These are phyloP conservation scores for Pigoraptor vietnamica DNA, from an alignment of 78 protist species.

Conservation along the genomic window DNA sequence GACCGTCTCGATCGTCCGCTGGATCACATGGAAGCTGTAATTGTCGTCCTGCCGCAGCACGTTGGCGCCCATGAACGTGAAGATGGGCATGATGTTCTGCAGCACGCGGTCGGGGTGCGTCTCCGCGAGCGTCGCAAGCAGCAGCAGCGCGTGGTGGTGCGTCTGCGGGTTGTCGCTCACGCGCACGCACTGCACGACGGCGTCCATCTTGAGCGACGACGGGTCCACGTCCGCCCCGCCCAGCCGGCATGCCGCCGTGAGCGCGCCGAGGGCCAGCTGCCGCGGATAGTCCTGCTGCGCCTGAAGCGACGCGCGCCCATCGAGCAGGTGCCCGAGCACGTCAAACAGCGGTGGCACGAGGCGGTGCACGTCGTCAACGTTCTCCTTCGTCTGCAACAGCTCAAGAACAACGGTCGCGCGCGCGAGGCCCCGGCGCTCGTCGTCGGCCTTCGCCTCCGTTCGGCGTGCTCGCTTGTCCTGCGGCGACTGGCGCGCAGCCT, in stretches of 20 bases:
- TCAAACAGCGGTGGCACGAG: neutral
- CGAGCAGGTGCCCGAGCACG: neutral
- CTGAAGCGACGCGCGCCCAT: neutral
- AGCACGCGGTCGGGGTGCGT: constrained; percentile 16
- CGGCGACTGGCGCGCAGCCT: neutral
- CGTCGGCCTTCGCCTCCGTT: neutral
- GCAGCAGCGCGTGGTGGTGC: constrained; percentile 25
- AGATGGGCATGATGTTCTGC: constrained; percentile 28
- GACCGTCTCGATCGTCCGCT: constrained; percentile 11
- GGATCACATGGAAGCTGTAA: constrained; percentile 18
- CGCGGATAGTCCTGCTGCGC: neutral
- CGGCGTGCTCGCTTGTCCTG: neutral
- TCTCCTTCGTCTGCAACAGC: neutral
- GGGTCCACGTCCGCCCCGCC: neutral
- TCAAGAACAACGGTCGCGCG: neutral
- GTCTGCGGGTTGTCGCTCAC: constrained; percentile 14
- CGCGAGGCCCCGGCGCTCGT: neutral
- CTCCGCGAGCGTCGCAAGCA: constrained; percentile 12
- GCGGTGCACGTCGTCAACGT: neutral
- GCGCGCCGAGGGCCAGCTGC: constrained; percentile 4
- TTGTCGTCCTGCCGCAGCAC: constrained; percentile 41
- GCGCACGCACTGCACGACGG: constrained; percentile 19
- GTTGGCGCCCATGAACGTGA: constrained; percentile 36
- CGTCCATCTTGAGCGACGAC: neutral
- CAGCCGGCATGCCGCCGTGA: neutral